These are phyloP conservation scores for Eucalyptus curtisii DNA, from an alignment of 345 rosid genomes.

Conservation along the genomic window DNA sequence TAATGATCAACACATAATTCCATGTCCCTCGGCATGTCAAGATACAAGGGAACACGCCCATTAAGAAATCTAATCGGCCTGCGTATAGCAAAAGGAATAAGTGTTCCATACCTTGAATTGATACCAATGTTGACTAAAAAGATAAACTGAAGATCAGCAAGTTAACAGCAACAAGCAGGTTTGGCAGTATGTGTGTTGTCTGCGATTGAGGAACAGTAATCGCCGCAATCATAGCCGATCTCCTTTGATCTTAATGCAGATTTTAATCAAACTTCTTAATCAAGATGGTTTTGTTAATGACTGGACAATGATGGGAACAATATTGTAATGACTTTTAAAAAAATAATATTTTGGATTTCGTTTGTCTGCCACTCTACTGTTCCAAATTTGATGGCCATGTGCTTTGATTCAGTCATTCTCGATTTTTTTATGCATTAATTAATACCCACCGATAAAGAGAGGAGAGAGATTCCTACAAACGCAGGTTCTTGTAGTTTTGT, in stretches of 20 bases:
- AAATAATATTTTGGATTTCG: background rate
- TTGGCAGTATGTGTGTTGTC: constrained; percentile 32
- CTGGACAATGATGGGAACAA: background rate
- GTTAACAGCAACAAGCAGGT: background rate
- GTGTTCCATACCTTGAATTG: background rate
- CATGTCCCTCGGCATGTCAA: background rate
- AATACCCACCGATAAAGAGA: background rate
- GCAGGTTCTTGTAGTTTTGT: background rate
- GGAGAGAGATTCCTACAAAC: background rate
- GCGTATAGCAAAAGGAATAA: background rate
- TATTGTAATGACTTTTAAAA: background rate
- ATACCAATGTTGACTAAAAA: background rate
- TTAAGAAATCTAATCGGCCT: background rate
- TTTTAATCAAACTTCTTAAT: constrained; percentile 25
- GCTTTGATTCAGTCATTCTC: background rate
- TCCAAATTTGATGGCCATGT: background rate
- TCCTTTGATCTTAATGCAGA: constrained; percentile 46
- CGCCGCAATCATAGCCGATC: constrained; percentile 69
- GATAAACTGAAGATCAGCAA: background rate
- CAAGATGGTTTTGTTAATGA: background rate
- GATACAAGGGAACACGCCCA: background rate
- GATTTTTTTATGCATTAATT: background rate
- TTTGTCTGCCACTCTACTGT: background rate
- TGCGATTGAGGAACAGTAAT: constrained; percentile 32
- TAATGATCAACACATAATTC: background rate